Evolutionary conservation across 1,139 yeast species (phyloP).

Genomic region (Suhomyces terraborum): DNA sequence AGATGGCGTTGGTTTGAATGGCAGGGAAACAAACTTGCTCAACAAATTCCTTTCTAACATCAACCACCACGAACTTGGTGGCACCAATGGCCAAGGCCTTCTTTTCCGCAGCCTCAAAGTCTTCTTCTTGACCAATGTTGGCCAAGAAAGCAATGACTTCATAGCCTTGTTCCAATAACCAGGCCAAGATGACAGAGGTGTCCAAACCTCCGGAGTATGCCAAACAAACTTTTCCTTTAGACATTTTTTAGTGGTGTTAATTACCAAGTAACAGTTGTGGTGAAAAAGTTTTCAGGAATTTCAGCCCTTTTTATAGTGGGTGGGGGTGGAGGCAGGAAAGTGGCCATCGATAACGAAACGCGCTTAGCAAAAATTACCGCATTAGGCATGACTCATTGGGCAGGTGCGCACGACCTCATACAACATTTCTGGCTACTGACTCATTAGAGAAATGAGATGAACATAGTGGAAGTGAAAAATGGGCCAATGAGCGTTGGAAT

Average conservation of each 20-base stretch:
- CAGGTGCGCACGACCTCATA: slow-evolving; percentile 8
- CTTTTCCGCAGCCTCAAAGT: slow-evolving; percentile 94
- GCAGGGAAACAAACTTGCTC: slow-evolving; percentile 95
- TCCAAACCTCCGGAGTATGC: slow-evolving; percentile 99
- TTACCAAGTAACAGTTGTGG: slow-evolving; percentile 14
- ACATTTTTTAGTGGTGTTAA: slow-evolving; percentile 82
- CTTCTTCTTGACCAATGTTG: slow-evolving; percentile 98
- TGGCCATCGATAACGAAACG: slow-evolving; percentile 37
- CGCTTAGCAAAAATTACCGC: slow-evolving; percentile 40
- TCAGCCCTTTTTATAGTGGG: slow-evolving; percentile 24
- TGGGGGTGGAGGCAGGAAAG: slow-evolving; percentile 8
- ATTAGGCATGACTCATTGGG: slow-evolving; percentile 40
- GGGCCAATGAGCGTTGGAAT: background rate
- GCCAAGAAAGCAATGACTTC: slow-evolving; percentile 98
- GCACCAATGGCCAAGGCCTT: slow-evolving; percentile 98
- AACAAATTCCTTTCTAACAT: slow-evolving; percentile 92
- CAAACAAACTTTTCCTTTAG: slow-evolving; percentile 97
- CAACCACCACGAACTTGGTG: slow-evolving; percentile 88
- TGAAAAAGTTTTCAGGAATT: slow-evolving; percentile 22
- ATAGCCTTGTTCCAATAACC: slow-evolving; percentile 97
- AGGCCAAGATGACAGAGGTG: slow-evolving; percentile 94
- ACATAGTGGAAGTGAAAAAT: background rate
- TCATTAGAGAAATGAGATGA: background rate
- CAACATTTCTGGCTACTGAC: background rate
- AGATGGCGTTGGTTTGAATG: slow-evolving; percentile 93